phyloP scores from a whole-genome alignment of 2,329 filamentous ascomycete species.

The Helotiales sp. region DNA sequence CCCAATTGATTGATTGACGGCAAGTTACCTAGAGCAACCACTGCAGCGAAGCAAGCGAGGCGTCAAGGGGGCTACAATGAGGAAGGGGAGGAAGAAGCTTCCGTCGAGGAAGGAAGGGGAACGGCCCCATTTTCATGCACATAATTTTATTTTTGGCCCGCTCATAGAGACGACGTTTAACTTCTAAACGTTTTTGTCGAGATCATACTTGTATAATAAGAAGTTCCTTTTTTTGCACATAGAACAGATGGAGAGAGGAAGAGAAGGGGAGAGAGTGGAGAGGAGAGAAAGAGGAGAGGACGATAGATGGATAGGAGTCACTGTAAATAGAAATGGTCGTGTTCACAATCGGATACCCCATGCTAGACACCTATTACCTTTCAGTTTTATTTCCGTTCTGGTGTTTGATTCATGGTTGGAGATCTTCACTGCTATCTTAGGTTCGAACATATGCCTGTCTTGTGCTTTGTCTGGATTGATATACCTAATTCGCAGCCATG shows the following conservation, averaged over 20 bases:
- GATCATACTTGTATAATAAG: constrained; percentile 11
- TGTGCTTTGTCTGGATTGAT: neutral
- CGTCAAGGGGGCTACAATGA: neutral
- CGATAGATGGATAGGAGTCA: neutral
- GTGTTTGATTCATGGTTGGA: too few species aligned
- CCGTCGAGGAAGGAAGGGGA: neutral
- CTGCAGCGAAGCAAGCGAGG: constrained; percentile 1
- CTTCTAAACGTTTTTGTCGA: neutral
- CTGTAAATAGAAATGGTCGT: constrained; percentile 1
- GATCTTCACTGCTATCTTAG: too few species aligned
- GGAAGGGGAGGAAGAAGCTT: neutral
- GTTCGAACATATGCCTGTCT: too few species aligned
- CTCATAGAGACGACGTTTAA: neutral
- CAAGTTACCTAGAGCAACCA: neutral
- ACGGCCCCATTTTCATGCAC: constrained; percentile 17
- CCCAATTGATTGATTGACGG: neutral
- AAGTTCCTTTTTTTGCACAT: constrained; percentile 3
- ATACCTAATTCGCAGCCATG: neutral
- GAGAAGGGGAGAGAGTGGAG: neutral
- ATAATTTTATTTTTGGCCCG: constrained; percentile 6
- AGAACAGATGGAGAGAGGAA: too few species aligned
- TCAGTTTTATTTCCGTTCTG: too few species aligned
- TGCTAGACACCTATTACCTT: too few species aligned
- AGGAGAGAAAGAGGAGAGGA: neutral
- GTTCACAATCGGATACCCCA: constrained; percentile 2